A percentile compares a stretch with the other conserved stretches of the same genome.
phyloP scores from a whole-genome alignment of 768 basidiomycete species.

The Trametes meyenii region DNA sequence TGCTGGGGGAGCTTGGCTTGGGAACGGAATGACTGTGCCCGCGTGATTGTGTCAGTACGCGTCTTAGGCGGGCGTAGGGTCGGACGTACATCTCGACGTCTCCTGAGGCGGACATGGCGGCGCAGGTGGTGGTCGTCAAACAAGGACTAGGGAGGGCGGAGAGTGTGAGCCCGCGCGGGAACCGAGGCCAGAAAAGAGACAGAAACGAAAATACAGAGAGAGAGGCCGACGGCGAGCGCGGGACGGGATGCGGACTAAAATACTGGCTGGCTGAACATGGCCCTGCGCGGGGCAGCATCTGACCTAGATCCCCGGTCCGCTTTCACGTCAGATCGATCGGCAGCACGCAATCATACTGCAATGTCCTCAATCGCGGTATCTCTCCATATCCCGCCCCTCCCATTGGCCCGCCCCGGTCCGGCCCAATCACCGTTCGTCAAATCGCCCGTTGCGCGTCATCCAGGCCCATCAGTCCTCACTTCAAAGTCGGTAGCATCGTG shows the following conservation, averaged over 20 bases:
- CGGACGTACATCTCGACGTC: slow-evolving; percentile 61
- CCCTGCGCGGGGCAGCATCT: slow-evolving; percentile 8
- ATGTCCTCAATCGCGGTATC: slow-evolving; percentile 13
- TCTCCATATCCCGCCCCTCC: slow-evolving; percentile 9
- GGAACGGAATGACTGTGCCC: slow-evolving; percentile 45
- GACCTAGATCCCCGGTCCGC: slow-evolving; percentile 19
- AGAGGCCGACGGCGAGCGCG: neutral
- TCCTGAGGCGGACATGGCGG: slow-evolving; percentile 45
- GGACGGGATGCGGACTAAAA: slow-evolving; percentile 2
- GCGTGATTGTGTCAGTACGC: slow-evolving; percentile 27
- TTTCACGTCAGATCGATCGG: slow-evolving; percentile 30
- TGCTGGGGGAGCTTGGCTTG: slow-evolving; percentile 36
- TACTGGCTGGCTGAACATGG: slow-evolving; percentile 1
- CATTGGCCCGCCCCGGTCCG: slow-evolving; percentile 11
- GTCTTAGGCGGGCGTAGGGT: neutral
- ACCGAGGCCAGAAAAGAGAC: neutral
- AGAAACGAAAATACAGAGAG: neutral
- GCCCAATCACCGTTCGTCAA: neutral
- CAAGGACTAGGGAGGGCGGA: neutral
- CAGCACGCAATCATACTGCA: slow-evolving; percentile 24
- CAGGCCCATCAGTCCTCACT: no score
- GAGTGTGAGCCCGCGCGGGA: neutral
- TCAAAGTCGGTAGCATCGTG: neutral
- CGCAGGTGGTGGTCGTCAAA: slow-evolving; percentile 1
- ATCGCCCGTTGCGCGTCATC: neutral